Percentiles rank a stretch among this genome's conserved stretches.
Conservation (phyloP, 2,329 filamentous ascomycete genomes). For the Lecanicillium sp. region DNA sequence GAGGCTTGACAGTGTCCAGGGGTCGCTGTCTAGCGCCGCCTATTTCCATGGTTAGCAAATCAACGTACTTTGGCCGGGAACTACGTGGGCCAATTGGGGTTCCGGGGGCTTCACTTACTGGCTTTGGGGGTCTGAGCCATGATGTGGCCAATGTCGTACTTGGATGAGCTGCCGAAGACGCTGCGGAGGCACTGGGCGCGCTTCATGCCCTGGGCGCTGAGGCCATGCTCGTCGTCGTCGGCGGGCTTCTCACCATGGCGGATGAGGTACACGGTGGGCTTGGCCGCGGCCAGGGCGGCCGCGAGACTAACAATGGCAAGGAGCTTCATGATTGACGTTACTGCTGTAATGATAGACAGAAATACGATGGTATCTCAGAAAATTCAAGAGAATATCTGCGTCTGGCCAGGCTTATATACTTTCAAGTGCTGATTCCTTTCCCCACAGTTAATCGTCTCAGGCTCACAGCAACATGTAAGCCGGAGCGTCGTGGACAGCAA, state of each 20-base stretch:
- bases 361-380: too few species aligned
- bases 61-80: not conserved
- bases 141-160: constrained; percentile 52
- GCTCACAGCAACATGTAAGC: too few species aligned
- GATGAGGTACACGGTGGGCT: constrained; percentile 55
- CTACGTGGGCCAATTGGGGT: too few species aligned
- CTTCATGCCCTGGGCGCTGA: constrained; percentile 45
- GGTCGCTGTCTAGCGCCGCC: constrained; percentile 48
- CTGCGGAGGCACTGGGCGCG: constrained; percentile 53
- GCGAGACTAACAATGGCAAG: constrained; percentile 16
- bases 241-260: constrained; percentile 59
- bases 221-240: constrained; percentile 39
- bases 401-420: too few species aligned
- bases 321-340: constrained; percentile 23
- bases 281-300: constrained; percentile 18
- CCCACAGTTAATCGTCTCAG: too few species aligned
- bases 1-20: constrained; percentile 49
- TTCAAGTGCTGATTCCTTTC: too few species aligned
- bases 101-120: constrained; percentile 25
- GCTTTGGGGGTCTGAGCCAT: constrained; percentile 50
- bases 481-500: too few species aligned
- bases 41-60: too few species aligned
- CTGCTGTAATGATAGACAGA: too few species aligned
- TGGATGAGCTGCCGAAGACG: constrained; percentile 47
- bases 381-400: too few species aligned